Evolutionary conservation across 2,329 filamentous ascomycete species (phyloP), one percentile per base, ranked within the genome.

Genomic region (Cladosporium austrohemisphaericum): DNA sequence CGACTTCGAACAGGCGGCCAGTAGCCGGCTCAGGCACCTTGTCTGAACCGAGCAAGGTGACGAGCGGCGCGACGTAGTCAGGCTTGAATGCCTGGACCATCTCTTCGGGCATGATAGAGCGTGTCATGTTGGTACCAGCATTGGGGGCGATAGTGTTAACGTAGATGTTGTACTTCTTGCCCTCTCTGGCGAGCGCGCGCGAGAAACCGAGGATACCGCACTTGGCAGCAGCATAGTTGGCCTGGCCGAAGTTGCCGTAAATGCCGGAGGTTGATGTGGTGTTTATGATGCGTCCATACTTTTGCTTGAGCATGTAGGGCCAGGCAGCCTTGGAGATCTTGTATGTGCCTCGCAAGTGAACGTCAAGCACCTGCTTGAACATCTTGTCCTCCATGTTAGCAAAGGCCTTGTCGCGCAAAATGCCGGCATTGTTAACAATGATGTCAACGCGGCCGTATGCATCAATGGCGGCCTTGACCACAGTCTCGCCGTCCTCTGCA

Each of bases 11-110:
- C 40, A 98, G 79, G 46, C 85, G 85, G 57, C 92, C 92, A 51
- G 90, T 96, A 13, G 83, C 81, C 59, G 86, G 82, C 64, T 86
- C 80, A 22, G 93, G 92, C 46, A 90, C 83, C 73, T 88, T 88
- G 74, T 98, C 93, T 11, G 81, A 85, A 68, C 83, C 88, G 51
- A 98, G 86, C 35, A 91, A 83, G 49, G 92, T 83, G 44, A 98
- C 91, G 29, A 97, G 75, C 53, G 93, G 93, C 46, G 93, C 93
- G 69, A 98, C 91, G 72, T 95, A 97, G 67, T 97, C 92, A 52
- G 93, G 93, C 83, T 97, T 98, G 79, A 98, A 95, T 37, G 93
- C 92, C 76, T 97, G 91, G 14, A 98, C 91, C 75, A 97, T 83
- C 76, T 98, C 93, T 72, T 95, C 90, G 23, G 93, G 93, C 77